Evolutionary conservation across 768 basidiomycete species (phyloP).

Genomic region (Baorangia bicolor): DNA sequence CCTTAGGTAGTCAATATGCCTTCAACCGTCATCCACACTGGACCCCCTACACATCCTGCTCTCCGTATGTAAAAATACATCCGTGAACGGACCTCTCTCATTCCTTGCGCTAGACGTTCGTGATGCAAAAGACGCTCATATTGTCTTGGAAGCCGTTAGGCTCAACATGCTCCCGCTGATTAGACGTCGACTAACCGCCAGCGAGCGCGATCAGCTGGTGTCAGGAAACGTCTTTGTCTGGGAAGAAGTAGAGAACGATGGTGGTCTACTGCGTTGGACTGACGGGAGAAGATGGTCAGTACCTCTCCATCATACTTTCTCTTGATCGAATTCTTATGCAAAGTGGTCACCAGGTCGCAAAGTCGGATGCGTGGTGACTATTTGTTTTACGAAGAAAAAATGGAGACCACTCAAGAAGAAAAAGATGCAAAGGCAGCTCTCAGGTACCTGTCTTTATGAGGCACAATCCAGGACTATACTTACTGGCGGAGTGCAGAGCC

Average conservation of each 20-base stretch:
- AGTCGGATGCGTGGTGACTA: slow-evolving; percentile 84
- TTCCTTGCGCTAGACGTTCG: slow-evolving; percentile 54
- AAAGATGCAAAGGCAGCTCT: slow-evolving; percentile 78
- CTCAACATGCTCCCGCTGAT: slow-evolving; percentile 68
- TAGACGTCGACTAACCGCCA: slow-evolving; percentile 64
- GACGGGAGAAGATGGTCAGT: slow-evolving; percentile 75
- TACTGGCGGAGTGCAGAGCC: slow-evolving; percentile 40
- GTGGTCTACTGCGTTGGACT: slow-evolving; percentile 70
- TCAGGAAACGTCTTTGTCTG: slow-evolving; percentile 84
- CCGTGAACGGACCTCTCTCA: neutral
- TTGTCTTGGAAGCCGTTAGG: slow-evolving; percentile 74
- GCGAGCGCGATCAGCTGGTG: slow-evolving; percentile 63
- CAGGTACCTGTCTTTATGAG: slow-evolving; percentile 42
- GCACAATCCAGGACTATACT: neutral
- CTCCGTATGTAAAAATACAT: slow-evolving; percentile 26
- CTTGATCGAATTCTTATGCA: slow-evolving; percentile 2
- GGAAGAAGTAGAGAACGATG: slow-evolving; percentile 80
- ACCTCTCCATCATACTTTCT: neutral
- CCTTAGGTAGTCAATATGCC: slow-evolving; percentile 10
- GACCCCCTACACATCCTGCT: slow-evolving; percentile 31
- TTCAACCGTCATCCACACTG: slow-evolving; percentile 18
- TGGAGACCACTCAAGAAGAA: slow-evolving; percentile 77
- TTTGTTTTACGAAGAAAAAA: slow-evolving; percentile 82
- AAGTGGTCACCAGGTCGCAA: slow-evolving; percentile 57
- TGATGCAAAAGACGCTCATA: slow-evolving; percentile 76